phyloP scores from a whole-genome alignment of 805 yeast genomes.

The Candida alai region DNA sequence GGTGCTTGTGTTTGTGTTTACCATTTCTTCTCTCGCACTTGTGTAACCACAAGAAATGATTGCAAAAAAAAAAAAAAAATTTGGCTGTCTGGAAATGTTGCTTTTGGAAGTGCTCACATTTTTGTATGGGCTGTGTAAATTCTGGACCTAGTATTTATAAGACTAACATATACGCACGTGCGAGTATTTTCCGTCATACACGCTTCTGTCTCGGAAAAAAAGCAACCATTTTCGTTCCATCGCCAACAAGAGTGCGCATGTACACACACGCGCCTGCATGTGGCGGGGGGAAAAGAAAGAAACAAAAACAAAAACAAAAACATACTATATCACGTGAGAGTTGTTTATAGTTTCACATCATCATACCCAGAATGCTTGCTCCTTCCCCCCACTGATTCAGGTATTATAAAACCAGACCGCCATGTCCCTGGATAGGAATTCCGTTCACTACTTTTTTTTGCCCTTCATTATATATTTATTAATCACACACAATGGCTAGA shows the following conservation, averaged over 20 bases:
- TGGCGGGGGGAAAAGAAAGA: too few relatives aligned
- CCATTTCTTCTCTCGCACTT: too few relatives aligned
- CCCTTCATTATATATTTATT: neutral
- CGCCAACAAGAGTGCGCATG: too few relatives aligned
- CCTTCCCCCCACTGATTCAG: neutral
- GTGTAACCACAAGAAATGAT: slow-evolving; percentile 1
- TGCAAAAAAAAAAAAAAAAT: slow-evolving; percentile 3
- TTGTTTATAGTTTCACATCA: too few relatives aligned
- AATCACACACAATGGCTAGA: slow-evolving; percentile 38
- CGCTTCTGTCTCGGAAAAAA: neutral
- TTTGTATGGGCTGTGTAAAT: too few relatives aligned
- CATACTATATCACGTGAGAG: too few relatives aligned
- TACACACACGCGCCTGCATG: too few relatives aligned
- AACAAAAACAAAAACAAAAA: too few relatives aligned
- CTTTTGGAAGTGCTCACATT: slow-evolving; percentile 3
- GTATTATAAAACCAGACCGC: slow-evolving; percentile 3
- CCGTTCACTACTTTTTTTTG: neutral
- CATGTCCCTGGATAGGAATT: neutral
- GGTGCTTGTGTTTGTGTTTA: too few relatives aligned
- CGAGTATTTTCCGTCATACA: neutral
- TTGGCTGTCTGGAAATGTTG: slow-evolving; percentile 2
- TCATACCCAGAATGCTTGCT: too few relatives aligned
- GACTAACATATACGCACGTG: too few relatives aligned
- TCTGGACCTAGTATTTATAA: too few relatives aligned
- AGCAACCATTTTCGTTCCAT: neutral